Percentiles rank a stretch among this genome's conserved stretches.
phyloP scores from a whole-genome alignment of 192 early-diverging fungal genomes.

The Coemansia sp. region DNA sequence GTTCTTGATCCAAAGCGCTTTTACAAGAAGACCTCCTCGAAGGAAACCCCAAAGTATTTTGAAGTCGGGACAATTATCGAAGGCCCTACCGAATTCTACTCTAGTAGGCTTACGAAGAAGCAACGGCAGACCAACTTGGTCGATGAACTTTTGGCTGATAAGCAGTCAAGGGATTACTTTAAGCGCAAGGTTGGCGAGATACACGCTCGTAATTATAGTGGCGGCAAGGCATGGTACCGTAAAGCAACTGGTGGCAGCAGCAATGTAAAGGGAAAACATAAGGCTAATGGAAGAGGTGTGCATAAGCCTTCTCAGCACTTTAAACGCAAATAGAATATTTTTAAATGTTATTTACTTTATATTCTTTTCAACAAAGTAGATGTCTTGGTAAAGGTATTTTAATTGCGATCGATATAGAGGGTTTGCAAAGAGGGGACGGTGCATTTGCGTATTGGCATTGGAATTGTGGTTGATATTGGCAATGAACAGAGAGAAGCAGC shows the following conservation, averaged over 20 bases:
- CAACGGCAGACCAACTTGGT: conserved; percentile 82
- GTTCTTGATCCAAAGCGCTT: conserved; percentile 91
- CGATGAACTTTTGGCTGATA: conserved; percentile 84
- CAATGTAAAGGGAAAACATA: conserved; percentile 1
- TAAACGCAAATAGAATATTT: background rate
- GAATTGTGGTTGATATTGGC: no score
- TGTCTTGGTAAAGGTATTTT: no score
- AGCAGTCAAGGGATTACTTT: conserved; percentile 71
- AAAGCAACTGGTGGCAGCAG: conserved; percentile 10
- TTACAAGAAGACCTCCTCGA: conserved; percentile 77
- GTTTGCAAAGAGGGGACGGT: no score
- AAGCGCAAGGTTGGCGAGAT: conserved; percentile 86
- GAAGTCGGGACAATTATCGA: conserved; percentile 92
- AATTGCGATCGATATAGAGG: no score
- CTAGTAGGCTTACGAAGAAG: conserved; percentile 80
- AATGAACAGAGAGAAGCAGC: no score
- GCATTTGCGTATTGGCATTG: no score
- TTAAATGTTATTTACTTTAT: background rate
- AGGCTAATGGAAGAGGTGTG: no score
- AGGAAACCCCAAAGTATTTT: conserved; percentile 82
- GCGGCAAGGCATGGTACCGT: conserved; percentile 41
- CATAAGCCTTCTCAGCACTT: background rate
- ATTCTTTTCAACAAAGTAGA: background rate
- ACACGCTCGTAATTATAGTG: conserved; percentile 55
- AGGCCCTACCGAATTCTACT: conserved; percentile 84